Conservation (phyloP, 176 grass and related monocot species). For the Poa pratensis region DNA sequence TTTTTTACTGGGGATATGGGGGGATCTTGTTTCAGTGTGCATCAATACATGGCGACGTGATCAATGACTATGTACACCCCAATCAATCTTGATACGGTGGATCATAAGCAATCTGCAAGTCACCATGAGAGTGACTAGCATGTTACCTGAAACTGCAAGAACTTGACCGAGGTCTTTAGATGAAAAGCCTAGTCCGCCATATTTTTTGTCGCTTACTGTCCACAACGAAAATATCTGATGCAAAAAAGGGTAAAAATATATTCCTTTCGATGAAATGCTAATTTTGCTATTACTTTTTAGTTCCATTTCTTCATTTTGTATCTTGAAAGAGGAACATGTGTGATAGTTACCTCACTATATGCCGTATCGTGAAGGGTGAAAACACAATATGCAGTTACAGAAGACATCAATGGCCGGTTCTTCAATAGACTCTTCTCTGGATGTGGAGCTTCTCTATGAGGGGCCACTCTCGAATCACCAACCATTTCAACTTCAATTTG, state of each 20-base stretch:
- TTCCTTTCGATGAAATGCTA: not conserved
- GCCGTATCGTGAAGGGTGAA: slow-evolving; percentile 78
- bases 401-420: slow-evolving; percentile 88
- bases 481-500: slow-evolving; percentile 33
- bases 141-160: slow-evolving; percentile 60
- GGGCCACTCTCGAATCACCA: not conserved
- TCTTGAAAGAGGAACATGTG: not conserved
- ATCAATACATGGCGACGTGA: not conserved
- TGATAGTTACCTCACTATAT: slow-evolving; percentile 65
- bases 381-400: slow-evolving; percentile 68
- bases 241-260: not conserved
- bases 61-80: not conserved
- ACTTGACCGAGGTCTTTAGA: slow-evolving; percentile 66
- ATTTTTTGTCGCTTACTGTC: slow-evolving; percentile 63
- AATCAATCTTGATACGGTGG: not conserved
- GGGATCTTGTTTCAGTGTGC: not conserved
- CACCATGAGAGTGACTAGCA: not conserved
- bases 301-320: not conserved
- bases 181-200: slow-evolving; percentile 67
- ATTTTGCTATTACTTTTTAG: not conserved
- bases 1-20: not conserved
- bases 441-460: not conserved
- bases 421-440: slow-evolving; percentile 58
- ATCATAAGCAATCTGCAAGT: not conserved
- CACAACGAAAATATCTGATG: slow-evolving; percentile 74